phyloP scores from a whole-genome alignment of 1,284 basidiomycete species.

The Sphagnurus paluster region DNA sequence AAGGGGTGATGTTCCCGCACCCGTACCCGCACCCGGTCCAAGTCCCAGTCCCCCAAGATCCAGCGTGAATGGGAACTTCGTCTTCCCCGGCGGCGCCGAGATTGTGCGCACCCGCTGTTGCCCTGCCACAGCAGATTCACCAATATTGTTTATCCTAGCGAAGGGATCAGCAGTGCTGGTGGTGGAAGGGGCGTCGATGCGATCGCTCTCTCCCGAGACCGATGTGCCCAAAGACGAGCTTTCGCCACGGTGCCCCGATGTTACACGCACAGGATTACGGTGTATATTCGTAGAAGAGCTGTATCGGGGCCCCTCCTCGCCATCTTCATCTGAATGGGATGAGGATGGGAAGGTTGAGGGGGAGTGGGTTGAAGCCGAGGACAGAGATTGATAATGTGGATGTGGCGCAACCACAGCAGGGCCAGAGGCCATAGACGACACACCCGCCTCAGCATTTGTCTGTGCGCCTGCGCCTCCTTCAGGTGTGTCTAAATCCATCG shows the following conservation, averaged over 20 bases:
- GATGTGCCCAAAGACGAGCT: constrained; percentile 35
- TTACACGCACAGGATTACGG: no score
- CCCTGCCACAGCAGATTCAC: no score
- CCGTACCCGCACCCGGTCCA: no score
- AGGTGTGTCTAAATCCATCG: no score
- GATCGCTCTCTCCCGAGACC: constrained; percentile 26
- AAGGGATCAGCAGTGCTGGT: no score
- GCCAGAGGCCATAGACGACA: background rate
- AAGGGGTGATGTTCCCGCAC: constrained; percentile 11
- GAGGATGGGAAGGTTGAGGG: constrained; percentile 6
- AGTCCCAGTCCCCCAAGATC: background rate
- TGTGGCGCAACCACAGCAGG: background rate
- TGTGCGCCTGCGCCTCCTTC: no score
- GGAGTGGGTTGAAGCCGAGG: constrained; percentile 8
- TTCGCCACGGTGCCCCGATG: constrained; percentile 1
- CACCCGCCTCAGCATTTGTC: no score
- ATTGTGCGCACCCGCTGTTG: constrained; percentile 14
- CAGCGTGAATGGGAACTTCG: constrained; percentile 1
- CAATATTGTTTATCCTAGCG: no score
- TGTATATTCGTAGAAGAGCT: no score
- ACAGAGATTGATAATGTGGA: background rate
- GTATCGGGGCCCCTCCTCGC: no score
- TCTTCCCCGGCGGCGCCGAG: constrained; percentile 12
- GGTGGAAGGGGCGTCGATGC: no score
- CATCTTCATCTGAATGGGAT: constrained; percentile 8